phyloP scores from a whole-genome alignment of 179 eudicot genomes.

The Spinacia oleracea region DNA sequence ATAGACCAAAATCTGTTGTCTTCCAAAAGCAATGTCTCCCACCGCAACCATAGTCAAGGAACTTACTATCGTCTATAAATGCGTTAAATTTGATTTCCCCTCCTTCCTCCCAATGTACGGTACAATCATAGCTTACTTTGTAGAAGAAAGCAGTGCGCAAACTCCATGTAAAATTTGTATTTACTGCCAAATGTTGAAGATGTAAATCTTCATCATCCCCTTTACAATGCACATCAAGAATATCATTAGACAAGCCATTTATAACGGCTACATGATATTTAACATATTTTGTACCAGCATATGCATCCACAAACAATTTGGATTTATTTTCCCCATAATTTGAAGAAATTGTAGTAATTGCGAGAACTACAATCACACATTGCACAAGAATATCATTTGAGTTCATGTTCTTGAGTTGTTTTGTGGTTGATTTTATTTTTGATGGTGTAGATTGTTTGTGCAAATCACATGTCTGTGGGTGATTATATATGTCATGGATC shows the following conservation, averaged over 20 bases:
- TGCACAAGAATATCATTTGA: not conserved
- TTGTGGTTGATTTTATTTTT: not conserved
- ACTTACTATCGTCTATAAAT: slow-evolving; percentile 16
- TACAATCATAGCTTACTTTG: slow-evolving; percentile 11
- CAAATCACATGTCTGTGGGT: too few relatives aligned
- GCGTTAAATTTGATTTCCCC: slow-evolving; percentile 19
- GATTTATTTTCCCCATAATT: not conserved
- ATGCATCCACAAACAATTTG: not conserved
- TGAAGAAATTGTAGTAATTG: not conserved
- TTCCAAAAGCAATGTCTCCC: slow-evolving; percentile 41
- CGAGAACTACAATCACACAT: not conserved
- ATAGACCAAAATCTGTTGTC: slow-evolving; percentile 20
- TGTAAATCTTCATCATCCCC: slow-evolving; percentile 10
- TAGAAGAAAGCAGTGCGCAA: slow-evolving; percentile 12
- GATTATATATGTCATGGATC: too few relatives aligned
- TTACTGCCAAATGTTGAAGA: not conserved
- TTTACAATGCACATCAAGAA: slow-evolving; percentile 14
- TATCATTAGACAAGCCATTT: slow-evolving; percentile 9
- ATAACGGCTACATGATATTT: slow-evolving; percentile 8
- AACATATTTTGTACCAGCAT: not conserved
- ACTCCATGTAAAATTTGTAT: slow-evolving; percentile 13
- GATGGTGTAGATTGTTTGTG: too few relatives aligned
- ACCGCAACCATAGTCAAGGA: slow-evolving; percentile 31
- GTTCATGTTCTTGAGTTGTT: not conserved
- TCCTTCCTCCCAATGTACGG: slow-evolving; percentile 5